Evolutionary conservation across 257 asterid species (phyloP), one percentile per base, ranked within the genome.

Genomic region (Ilex aquifolium): DNA sequence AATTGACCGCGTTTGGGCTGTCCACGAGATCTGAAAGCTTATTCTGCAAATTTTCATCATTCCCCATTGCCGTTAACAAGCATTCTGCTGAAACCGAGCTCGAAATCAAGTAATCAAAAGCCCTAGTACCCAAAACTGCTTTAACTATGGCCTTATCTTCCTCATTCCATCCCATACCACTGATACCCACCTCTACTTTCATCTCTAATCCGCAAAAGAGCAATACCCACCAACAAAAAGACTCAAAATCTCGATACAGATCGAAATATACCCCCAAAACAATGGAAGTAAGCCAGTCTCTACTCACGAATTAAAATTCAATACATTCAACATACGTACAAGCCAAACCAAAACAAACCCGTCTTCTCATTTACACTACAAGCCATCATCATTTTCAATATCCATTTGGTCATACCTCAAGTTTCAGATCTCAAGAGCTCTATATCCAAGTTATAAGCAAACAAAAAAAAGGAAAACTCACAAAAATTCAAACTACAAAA

Each of bases 1-100:
- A 89, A 29, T 81, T 82, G 53, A 79, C 66, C 0, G 85, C 61
- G 76, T 80, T 78, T 0, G 95, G 88, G 59, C 61, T 74, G 61
- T 93, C 99, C 56, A 93, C 99, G 2, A 93, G 99, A 85, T 93
- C 96, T 60, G 97, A 80, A 17, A 93, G 96, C 94, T 85, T 83
- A 64, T 72, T 82, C 86, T 92, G 99, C 70, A 92, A 66, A 72
- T 80, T 83, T 79, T 83, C 97, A 73, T 82, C 95, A 61, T 75
- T 85, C 14, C 84, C 95, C 79, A 87, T 74, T 44, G 87, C 89
- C 90, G 83, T 79, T 57, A 89, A 77, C 3, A 94, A 83, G 70
- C 93, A 85, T 64, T 92, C 96, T 17, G 93, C 91, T 7, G 83
- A 75, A 59, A 85, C 84, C 3, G 89, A 82, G 74, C 90, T 82